Evolutionary conservation across 371 early-diverging fungal genomes (phyloP).

Genomic region (Chytridium lagenaria): DNA sequence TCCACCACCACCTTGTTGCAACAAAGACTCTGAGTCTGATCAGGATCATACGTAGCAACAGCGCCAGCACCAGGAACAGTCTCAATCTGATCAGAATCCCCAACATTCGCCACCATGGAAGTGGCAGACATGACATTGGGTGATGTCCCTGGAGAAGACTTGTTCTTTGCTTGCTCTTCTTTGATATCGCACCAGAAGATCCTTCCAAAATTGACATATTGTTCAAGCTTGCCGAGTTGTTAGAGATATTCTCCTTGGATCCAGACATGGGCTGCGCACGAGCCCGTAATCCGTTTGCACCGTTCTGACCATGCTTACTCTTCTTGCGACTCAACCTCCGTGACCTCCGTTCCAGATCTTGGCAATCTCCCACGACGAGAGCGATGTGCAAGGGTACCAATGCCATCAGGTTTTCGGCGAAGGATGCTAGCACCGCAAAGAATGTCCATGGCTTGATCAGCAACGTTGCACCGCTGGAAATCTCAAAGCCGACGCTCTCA

Average conservation of each 20-base stretch:
- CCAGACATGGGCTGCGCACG: neutral
- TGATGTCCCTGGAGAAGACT: neutral
- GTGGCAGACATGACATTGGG: neutral
- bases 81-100: constrained; percentile 15
- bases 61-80: neutral
- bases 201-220: neutral
- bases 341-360: constrained; percentile 20
- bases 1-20: neutral
- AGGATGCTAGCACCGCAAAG: constrained; percentile 32
- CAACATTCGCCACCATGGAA: neutral
- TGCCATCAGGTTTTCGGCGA: neutral
- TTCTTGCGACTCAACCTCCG: neutral
- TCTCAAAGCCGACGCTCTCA: constrained; percentile 45
- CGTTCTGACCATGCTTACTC: neutral
- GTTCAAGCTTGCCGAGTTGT: no score
- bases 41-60: neutral
- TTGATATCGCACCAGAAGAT: neutral
- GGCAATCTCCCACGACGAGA: constrained; percentile 41
- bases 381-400: neutral
- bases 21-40: neutral
- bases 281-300: neutral
- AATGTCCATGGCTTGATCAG: constrained; percentile 59
- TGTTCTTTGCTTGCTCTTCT: no score
- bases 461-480: constrained; percentile 38
- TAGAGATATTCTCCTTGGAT: no score